phyloP scores from a whole-genome alignment of 2,329 filamentous ascomycete genomes.

The Aspergillus puulaauensis region DNA sequence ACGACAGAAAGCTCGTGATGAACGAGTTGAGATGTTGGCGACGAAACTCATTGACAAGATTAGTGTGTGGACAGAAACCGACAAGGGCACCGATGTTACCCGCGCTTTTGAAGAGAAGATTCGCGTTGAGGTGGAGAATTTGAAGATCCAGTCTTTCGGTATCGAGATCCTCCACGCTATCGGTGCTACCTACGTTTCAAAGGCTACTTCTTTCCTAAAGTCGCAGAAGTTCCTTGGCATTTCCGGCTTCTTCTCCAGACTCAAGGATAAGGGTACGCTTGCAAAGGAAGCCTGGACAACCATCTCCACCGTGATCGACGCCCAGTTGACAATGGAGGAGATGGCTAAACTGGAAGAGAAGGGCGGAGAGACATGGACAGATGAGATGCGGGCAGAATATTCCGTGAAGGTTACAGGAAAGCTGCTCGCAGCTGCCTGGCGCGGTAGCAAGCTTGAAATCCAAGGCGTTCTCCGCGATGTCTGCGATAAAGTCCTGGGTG shows the following conservation, averaged over 20 bases:
- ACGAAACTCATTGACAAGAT: slow-evolving; percentile 87
- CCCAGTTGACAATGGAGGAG: slow-evolving; percentile 97
- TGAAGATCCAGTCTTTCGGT: slow-evolving; percentile 99
- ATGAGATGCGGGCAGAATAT: slow-evolving; percentile 94
- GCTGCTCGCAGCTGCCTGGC: slow-evolving; percentile 94
- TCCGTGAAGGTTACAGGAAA: slow-evolving; percentile 96
- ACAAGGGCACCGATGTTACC: slow-evolving; percentile 83
- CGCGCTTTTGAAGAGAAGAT: slow-evolving; percentile 91
- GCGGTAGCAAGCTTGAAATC: slow-evolving; percentile 96
- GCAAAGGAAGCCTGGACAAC: slow-evolving; percentile 99
- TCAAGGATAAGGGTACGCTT: slow-evolving; percentile 94
- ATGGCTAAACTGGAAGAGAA: slow-evolving; percentile 96
- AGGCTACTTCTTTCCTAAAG: slow-evolving; percentile 83
- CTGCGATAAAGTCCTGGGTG: slow-evolving; percentile 81
- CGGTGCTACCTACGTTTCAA: slow-evolving; percentile 83
- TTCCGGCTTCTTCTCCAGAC: slow-evolving; percentile 85
- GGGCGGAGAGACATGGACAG: slow-evolving; percentile 96
- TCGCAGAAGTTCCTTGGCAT: slow-evolving; percentile 97
- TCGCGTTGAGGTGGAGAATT: slow-evolving; percentile 88
- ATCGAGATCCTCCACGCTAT: slow-evolving; percentile 95
- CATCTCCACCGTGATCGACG: slow-evolving; percentile 92
- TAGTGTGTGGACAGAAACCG: slow-evolving; percentile 95
- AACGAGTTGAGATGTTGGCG: slow-evolving; percentile 80
- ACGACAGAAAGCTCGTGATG: slow-evolving; percentile 77
- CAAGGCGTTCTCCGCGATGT: slow-evolving; percentile 94